These are phyloP conservation scores for Phlebiopsis gigantea DNA, from an alignment of 768 basidiomycete species.

Conservation along the genomic window DNA sequence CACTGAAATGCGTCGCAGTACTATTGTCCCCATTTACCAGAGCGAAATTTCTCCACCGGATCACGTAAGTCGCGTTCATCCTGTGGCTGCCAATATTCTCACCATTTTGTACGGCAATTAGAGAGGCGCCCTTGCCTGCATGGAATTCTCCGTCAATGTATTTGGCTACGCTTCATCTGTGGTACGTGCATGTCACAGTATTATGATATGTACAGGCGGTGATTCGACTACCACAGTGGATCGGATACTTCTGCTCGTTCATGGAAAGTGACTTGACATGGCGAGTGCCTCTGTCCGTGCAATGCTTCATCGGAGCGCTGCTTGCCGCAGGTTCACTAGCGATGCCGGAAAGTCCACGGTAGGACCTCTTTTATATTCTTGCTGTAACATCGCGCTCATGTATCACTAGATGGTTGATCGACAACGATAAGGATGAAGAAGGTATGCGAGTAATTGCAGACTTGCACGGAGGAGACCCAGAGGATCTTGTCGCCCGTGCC, in stretches of 20 bases:
- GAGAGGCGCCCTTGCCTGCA: constrained; percentile 89
- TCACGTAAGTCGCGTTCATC: constrained; percentile 45
- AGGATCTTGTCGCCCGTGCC: constrained; percentile 62
- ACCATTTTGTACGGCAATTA: constrained; percentile 25
- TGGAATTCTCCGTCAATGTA: constrained; percentile 94
- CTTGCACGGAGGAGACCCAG: constrained; percentile 76
- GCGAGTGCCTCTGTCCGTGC: constrained; percentile 85
- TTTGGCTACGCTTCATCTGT: constrained; percentile 88
- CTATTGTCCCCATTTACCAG: constrained; percentile 94
- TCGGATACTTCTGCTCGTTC: constrained; percentile 90
- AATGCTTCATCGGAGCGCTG: constrained; percentile 81
- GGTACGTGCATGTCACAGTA: constrained; percentile 41
- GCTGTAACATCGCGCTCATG: not conserved
- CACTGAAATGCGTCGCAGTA: constrained; percentile 39
- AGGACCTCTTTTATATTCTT: constrained; percentile 15
- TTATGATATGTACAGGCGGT: too few relatives aligned
- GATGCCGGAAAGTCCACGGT: constrained; percentile 90
- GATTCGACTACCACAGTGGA: constrained; percentile 78
- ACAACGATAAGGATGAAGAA: constrained; percentile 75
- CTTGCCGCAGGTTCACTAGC: constrained; percentile 74
- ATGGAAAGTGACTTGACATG: constrained; percentile 84
- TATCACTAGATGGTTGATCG: constrained; percentile 77
- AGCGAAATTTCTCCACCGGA: constrained; percentile 93
- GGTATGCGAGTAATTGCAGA: constrained; percentile 86
- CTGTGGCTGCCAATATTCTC: not conserved